A percentile compares a stretch with the other conserved stretches of the same genome.
Evolutionary conservation across 345 rosid genomes (phyloP).

Genomic region (Pistacia atlantica): DNA sequence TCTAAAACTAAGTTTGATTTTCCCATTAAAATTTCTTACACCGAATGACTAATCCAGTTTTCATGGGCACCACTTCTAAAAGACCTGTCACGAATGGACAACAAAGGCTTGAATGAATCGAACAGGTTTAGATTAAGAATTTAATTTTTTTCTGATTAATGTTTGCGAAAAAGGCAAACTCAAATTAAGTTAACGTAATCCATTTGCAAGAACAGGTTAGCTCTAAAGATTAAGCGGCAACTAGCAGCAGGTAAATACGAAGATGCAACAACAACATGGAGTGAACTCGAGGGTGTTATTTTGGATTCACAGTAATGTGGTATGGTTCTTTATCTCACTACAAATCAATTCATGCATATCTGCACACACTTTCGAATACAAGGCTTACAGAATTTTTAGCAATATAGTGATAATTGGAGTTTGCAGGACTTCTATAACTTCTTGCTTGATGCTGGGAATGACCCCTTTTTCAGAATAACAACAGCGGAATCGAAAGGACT

Average conservation of each 20-base stretch:
- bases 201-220: conserved; percentile 24
- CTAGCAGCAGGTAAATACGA: conserved; percentile 31
- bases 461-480: background rate
- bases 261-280: conserved; percentile 35
- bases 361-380: background rate
- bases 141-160: too few species aligned
- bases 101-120: conserved; percentile 29
- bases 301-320: conserved; percentile 29
- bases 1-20: background rate
- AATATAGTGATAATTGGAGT: background rate
- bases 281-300: conserved; percentile 25
- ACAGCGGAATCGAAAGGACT: background rate
- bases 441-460: conserved; percentile 20
- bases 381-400: background rate
- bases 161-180: background rate
- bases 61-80: conserved; percentile 53
- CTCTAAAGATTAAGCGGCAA: conserved; percentile 34
- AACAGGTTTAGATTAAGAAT: conserved; percentile 25
- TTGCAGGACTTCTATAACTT: conserved; percentile 42
- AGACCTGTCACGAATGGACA: conserved; percentile 40
- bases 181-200: background rate
- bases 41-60: conserved; percentile 19
- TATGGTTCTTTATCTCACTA: background rate
- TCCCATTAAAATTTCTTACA: background rate
- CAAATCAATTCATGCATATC: background rate